phyloP scores from a whole-genome alignment of 2,329 filamentous ascomycete genomes.

The Basipetospora chlamydospora region DNA sequence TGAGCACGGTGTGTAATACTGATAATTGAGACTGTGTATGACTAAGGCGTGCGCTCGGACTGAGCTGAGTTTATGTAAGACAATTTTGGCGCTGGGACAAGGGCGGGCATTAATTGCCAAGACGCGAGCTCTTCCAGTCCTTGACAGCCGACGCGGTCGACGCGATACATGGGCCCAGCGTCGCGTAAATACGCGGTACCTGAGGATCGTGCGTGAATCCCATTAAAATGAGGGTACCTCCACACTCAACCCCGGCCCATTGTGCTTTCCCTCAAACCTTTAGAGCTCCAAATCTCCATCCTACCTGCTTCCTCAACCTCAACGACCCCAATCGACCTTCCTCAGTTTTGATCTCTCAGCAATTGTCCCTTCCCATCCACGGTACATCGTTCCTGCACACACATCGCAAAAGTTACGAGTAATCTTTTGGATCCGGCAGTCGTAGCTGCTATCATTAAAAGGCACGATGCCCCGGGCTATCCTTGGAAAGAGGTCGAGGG shows the following conservation, averaged over 20 bases:
- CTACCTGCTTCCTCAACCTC: not conserved
- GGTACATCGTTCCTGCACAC: not conserved
- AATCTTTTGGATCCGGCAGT: too few species aligned
- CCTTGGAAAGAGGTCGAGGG: slow-evolving; percentile 13
- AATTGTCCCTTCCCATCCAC: not conserved
- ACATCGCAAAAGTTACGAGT: too few species aligned
- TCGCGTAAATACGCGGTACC: slow-evolving; percentile 1
- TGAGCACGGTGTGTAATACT: too few species aligned
- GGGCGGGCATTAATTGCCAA: slow-evolving; percentile 4
- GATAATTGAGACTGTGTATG: too few species aligned
- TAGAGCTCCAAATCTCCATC: not conserved
- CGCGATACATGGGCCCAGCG: not conserved
- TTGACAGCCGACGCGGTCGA: slow-evolving; percentile 2
- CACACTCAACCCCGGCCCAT: not conserved
- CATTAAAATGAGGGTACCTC: slow-evolving; percentile 3
- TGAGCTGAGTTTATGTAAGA: too few species aligned
- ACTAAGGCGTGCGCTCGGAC: too few species aligned
- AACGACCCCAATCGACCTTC: not conserved
- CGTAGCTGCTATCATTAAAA: too few species aligned
- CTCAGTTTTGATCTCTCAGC: not conserved
- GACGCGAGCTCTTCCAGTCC: slow-evolving; percentile 2
- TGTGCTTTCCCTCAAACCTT: not conserved
- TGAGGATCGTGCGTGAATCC: slow-evolving; percentile 1
- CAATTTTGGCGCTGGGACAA: not conserved
- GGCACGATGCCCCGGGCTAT: slow-evolving; percentile 11